Conservation (phyloP, 2,329 filamentous ascomycete genomes). For the Xylariaceae sp. region DNA sequence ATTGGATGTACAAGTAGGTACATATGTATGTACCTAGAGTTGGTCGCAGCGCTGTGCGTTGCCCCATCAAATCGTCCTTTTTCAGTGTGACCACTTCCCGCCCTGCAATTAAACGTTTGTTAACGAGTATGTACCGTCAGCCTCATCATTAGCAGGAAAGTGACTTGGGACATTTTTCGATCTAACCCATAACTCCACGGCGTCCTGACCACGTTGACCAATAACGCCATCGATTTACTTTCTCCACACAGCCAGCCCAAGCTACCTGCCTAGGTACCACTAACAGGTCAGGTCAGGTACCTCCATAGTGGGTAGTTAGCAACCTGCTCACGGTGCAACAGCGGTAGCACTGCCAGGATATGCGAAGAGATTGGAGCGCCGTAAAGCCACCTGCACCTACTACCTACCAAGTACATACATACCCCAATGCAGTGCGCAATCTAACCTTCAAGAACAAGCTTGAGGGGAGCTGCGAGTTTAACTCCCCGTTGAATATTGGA, state of each 20-base stretch:
- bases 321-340: too few relatives aligned
- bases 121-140: slow-evolving; percentile 5
- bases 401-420: not conserved
- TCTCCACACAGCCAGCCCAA: slow-evolving; percentile 18
- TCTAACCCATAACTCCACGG: slow-evolving; percentile 11
- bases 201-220: slow-evolving; percentile 18
- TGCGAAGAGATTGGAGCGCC: not conserved
- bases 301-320: too few relatives aligned
- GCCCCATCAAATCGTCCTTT: not conserved
- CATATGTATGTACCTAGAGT: too few relatives aligned
- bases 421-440: not conserved
- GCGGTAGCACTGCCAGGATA: not conserved
- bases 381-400: too few relatives aligned
- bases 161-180: slow-evolving; percentile 6
- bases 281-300: slow-evolving; percentile 4
- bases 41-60: too few relatives aligned
- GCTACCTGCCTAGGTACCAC: slow-evolving; percentile 6
- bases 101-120: slow-evolving; percentile 30
- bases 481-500: not conserved
- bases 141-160: slow-evolving; percentile 4
- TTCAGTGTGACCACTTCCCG: slow-evolving; percentile 27
- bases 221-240: slow-evolving; percentile 19
- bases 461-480: not conserved
- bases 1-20: too few relatives aligned
- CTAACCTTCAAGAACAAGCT: not conserved